Evolutionary conservation across 768 basidiomycete species (phyloP), one percentile per base, ranked within the genome.

Genomic region (Lyophyllum shimeji): DNA sequence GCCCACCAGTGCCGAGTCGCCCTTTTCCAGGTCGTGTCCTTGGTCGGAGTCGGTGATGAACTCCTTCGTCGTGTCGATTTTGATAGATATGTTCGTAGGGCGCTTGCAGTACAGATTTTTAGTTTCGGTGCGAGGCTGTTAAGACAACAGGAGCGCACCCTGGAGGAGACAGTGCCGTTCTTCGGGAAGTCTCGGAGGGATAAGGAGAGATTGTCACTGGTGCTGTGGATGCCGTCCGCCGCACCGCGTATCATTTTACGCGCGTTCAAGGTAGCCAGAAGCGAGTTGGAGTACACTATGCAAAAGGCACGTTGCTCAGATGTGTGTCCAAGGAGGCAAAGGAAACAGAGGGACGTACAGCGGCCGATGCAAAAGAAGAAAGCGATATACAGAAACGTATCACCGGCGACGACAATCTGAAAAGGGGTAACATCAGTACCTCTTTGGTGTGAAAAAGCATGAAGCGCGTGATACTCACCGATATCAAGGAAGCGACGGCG

Each of bases 341-440:
- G 20, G 27, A 29, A 31, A 50, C 31, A 24, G 29, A 27, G 20
- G 18, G 18, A 77, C 83, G 63, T 64, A 86, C 84, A 65, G 51
- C 83, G 74, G 20, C 84, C 83, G 37, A 84, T 76, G 63, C 76
- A 80, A 59, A 83, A 85, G 65, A 80, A 86, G 67, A 85, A 86
- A 1, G 74, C 67, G 45, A 84, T 80, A 56, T 85, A 86, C 51
- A 83, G 65, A 69, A 83, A 82, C 0, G 82, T 79, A 1, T 73
- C 34, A 0, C 76, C 76, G 29, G 78, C 77, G 17, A 73, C 71
- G 12, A 71, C 56, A 62, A 84, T 84, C 82, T 84, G 57, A 52
- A 15, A 44, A 39, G 29, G n/a, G 46, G 55, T 39, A 2, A 40
- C 15, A 3, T 18, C n/a, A 40, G n/a, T 13, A n/a, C 18, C 39